Base-by-base conservation (phyloP, 768 basidiomycete genomes). In the Kwoniella dejecticola region DNA sequence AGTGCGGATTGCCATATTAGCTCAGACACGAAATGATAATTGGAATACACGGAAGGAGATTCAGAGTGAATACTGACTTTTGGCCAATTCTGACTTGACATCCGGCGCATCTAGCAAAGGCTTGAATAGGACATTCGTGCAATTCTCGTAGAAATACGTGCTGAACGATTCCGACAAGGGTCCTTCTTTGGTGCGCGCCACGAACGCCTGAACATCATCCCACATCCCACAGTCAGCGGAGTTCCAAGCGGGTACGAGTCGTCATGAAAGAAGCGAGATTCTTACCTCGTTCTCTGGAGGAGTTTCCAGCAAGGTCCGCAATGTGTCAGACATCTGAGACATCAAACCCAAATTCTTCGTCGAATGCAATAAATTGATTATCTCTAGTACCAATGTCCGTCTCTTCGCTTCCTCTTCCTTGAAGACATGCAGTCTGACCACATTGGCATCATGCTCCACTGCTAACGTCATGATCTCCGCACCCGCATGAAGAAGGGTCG, bases 381-480 rank as follows among this genome's bases (percentile, higher is more conserved):
- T 84, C 73, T 90, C 83, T 67, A 86, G 84, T 64, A 90, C 77
- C 52, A 96, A 80, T 19, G 92, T 90, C 57, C 69, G 62, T 26
- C 78, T 88, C 85, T 64, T 63, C 40, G 38, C 57, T 21, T 76
- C 75, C 21, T 88, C 83, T 80, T 95, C 93, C 77, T 88, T 90
- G 69, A 92, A 81, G 24, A 92, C 86, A 79, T 93, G 90, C 13
- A 84, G 83, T 36, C 96, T 83, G 44, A 95, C 91, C 4, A 90
- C 90, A 68, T 86, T 87, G 64, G 92, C 81, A 77, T 96, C 93
- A 74, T 97, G 92, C 75, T 98, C 96, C 49, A 97, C 83, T 33
- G 95, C 80, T 17, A 88, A 84, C 42, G 89, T 84, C 58, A 98
- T 82, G 29, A 97, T 85, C 78, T 95, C 93, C 26, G 91, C 89